These are phyloP conservation scores for Kodamaea ohmeri DNA, from an alignment of 1,139 yeast species.

Conservation along the genomic window DNA sequence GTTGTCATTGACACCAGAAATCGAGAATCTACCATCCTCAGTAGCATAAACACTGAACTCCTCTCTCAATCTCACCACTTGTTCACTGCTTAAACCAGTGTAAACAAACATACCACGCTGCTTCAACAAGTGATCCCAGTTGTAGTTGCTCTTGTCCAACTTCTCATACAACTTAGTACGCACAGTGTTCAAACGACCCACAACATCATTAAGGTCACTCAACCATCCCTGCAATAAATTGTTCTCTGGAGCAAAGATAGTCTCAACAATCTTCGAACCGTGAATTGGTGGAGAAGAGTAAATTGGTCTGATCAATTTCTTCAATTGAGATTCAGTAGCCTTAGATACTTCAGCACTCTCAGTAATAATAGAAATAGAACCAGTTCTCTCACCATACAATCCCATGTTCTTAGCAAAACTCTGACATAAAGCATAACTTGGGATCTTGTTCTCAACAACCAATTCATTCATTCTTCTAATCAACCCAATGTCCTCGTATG, in stretches of 20 bases:
- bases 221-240: conserved; percentile 72
- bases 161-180: conserved; percentile 62
- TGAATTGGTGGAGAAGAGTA: conserved; percentile 94
- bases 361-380: conserved; percentile 71
- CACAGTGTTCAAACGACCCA: conserved; percentile 68
- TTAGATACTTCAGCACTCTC: conserved; percentile 42
- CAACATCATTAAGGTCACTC: conserved; percentile 71
- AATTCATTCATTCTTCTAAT: conserved; percentile 50
- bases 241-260: conserved; percentile 58
- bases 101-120: conserved; percentile 98
- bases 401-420: conserved; percentile 98
- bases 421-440: conserved; percentile 72
- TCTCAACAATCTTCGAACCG: conserved; percentile 85
- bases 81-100: conserved; percentile 74
- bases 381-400: conserved; percentile 92
- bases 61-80: conserved; percentile 65
- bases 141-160: conserved; percentile 53
- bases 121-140: conserved; percentile 82
- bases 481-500: conserved; percentile 45
- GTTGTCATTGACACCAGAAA: conserved; percentile 79
- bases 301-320: conserved; percentile 77
- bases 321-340: conserved; percentile 72
- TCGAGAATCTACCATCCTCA: conserved; percentile 85
- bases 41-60: conserved; percentile 82
- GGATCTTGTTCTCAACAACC: conserved; percentile 44